Conservation (phyloP, 2,329 filamentous ascomycete genomes). For the Venturia pyrina region DNA sequence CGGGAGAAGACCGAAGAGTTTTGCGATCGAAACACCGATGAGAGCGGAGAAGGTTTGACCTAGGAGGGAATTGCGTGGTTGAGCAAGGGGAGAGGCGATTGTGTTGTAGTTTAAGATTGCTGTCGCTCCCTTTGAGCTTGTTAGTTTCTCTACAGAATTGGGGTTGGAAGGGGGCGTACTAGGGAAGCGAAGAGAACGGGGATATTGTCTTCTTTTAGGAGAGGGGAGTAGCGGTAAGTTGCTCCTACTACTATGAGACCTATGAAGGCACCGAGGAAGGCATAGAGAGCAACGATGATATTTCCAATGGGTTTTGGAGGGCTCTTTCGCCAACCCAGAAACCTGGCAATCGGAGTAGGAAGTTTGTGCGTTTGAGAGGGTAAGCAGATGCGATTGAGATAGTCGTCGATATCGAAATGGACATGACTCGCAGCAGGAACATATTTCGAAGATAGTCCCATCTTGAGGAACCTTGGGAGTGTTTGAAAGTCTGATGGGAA, state of each 20-base stretch:
- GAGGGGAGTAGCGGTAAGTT: slow-evolving; percentile 30
- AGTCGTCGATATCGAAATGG: slow-evolving; percentile 66
- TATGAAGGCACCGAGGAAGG: slow-evolving; percentile 33
- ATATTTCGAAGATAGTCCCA: not conserved
- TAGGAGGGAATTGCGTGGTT: slow-evolving; percentile 36
- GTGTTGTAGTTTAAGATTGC: slow-evolving; percentile 39
- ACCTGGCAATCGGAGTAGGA: slow-evolving; percentile 56
- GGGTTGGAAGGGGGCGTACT: slow-evolving; percentile 19
- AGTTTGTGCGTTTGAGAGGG: slow-evolving; percentile 53
- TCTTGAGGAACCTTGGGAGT: not conserved
- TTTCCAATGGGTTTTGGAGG: slow-evolving; percentile 31
- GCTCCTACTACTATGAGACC: slow-evolving; percentile 33
- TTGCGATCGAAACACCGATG: slow-evolving; percentile 34
- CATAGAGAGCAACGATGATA: slow-evolving; percentile 31
- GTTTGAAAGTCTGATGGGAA: not conserved
- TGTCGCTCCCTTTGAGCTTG: slow-evolving; percentile 29
- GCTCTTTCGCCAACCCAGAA: slow-evolving; percentile 42
- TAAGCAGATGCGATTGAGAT: slow-evolving; percentile 61
- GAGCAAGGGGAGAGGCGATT: slow-evolving; percentile 36
- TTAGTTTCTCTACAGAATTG: not conserved
- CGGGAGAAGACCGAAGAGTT: slow-evolving; percentile 29
- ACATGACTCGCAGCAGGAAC: not conserved
- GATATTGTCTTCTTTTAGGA: slow-evolving; percentile 28
- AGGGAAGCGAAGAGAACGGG: slow-evolving; percentile 35
- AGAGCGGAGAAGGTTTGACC: slow-evolving; percentile 37